Percentiles rank a stretch among this genome's conserved stretches.
Evolutionary conservation across 148 eudicot genomes (phyloP).

Genomic region (Rhododendron henanense): DNA sequence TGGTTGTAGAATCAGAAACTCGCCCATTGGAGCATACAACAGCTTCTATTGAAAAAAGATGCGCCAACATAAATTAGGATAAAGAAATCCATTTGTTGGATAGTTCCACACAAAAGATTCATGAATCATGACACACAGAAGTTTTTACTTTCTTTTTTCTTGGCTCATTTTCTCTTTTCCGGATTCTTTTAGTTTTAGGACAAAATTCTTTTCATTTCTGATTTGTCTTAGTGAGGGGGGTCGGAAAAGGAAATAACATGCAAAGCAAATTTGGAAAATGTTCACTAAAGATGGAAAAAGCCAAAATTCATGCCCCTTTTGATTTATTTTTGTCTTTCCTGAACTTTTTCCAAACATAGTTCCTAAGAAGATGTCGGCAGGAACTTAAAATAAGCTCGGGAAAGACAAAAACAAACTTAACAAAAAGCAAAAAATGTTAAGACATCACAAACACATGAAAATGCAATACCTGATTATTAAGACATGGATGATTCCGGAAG

Average conservation of each 20-base stretch:
- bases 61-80: not conserved
- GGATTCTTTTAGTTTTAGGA: not conserved
- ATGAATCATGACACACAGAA: not conserved
- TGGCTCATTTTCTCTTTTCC: not conserved
- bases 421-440: not conserved
- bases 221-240: not conserved
- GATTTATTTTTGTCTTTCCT: not conserved
- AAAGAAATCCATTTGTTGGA: not conserved
- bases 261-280: not conserved
- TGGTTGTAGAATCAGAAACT: slow-evolving; percentile 85
- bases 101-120: not conserved
- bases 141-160: not conserved
- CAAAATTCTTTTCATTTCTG: not conserved
- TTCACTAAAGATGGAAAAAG: not conserved
- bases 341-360: not conserved
- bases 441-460: not conserved
- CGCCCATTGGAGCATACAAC: slow-evolving; percentile 91
- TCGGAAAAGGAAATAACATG: not conserved
- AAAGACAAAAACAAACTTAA: not conserved
- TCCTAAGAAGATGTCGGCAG: not conserved
- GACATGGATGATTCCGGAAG: slow-evolving; percentile 87
- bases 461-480: slow-evolving; percentile 58
- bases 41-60: slow-evolving; percentile 44
- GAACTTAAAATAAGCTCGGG: not conserved
- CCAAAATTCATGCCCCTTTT: not conserved